Conservation (phyloP, 116 monocot genomes). For the Dioscorea cayenensis region DNA sequence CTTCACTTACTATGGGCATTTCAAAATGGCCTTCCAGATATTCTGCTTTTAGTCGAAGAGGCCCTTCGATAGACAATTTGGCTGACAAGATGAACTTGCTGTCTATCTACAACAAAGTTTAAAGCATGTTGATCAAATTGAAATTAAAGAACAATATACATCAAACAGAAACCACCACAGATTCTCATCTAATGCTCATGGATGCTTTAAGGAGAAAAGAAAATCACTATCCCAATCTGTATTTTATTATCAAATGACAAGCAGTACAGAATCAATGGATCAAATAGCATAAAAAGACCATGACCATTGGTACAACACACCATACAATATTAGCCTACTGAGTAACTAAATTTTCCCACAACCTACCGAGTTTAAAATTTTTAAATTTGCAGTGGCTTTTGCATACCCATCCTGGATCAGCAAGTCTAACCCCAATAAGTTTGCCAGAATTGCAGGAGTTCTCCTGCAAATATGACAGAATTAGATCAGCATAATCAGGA, state of each 20-base stretch:
- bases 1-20: conserved; percentile 55
- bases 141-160: not conserved
- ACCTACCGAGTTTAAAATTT: conserved; percentile 79
- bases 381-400: conserved; percentile 78
- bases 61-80: conserved; percentile 85
- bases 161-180: not conserved
- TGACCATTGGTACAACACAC: no score
- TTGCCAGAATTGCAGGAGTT: conserved; percentile 70
- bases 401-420: conserved; percentile 81
- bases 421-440: conserved; percentile 53
- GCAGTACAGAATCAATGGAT: not conserved
- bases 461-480: conserved; percentile 39
- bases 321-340: no score
- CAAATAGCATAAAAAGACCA: not conserved
- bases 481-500: no score
- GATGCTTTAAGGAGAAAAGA: not conserved
- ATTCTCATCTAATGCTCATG: not conserved
- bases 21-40: conserved; percentile 81
- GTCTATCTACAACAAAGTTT: conserved; percentile 50
- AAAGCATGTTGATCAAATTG: not conserved
- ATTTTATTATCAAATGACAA: not conserved
- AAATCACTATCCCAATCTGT: not conserved
- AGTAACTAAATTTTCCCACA: not conserved
- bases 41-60: conserved; percentile 90
- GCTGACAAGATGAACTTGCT: conserved; percentile 65